These are phyloP conservation scores for Barnettozyma populi DNA, from an alignment of 805 yeast genomes.

Conservation along the genomic window DNA sequence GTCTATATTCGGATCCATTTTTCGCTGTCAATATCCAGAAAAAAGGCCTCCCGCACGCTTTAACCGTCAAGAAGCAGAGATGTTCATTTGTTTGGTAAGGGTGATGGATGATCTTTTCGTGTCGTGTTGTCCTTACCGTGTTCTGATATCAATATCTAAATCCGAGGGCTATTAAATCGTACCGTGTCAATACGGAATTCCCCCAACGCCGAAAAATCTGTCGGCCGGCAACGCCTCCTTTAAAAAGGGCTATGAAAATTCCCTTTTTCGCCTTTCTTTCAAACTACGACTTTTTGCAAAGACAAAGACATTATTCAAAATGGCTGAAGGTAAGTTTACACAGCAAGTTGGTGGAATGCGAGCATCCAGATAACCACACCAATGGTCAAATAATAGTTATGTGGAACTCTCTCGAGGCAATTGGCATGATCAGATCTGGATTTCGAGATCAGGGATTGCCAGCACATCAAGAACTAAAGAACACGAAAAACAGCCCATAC, in stretches of 20 bases:
- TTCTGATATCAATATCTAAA: background rate
- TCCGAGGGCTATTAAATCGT: background rate
- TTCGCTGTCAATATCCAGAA: background rate
- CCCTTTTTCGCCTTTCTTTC: conserved; percentile 5
- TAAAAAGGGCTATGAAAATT: conserved; percentile 5
- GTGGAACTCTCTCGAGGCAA: background rate
- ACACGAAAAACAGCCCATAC: background rate
- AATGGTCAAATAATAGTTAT: background rate
- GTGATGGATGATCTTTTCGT: background rate
- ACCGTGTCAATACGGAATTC: background rate
- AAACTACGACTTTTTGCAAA: conserved; percentile 1
- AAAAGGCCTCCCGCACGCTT: background rate
- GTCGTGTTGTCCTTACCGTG: conserved; percentile 4
- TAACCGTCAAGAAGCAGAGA: background rate
- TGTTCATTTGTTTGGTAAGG: background rate
- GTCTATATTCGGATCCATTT: conserved; percentile 22
- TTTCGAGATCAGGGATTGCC: conserved; percentile 3
- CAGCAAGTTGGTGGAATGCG: background rate
- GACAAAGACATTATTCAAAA: conserved; percentile 9
- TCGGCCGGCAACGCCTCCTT: conserved; percentile 5
- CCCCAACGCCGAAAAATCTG: background rate
- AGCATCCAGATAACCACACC: background rate
- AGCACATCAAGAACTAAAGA: background rate
- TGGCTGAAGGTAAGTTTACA: conserved; percentile 15
- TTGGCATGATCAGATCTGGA: background rate